These are phyloP conservation scores for Dictyophora rubrovolvata DNA, from an alignment of 768 basidiomycete species.

Conservation along the genomic window DNA sequence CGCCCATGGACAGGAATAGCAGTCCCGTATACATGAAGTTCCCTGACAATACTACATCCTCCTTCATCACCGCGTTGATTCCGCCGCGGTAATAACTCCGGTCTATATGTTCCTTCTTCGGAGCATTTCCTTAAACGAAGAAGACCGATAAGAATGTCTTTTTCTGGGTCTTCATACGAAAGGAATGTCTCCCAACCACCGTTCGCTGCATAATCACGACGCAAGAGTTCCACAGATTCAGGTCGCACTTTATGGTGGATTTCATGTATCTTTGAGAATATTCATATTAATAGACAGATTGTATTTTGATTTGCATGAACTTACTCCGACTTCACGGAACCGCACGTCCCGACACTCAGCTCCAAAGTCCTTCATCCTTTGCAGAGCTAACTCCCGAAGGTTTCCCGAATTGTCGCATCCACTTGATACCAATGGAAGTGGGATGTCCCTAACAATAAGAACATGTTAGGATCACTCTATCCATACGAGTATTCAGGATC, in stretches of 20 bases:
- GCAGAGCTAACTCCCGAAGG: constrained; percentile 87
- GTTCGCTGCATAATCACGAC: constrained; percentile 93
- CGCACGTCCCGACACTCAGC: constrained; percentile 95
- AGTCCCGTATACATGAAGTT: constrained; percentile 96
- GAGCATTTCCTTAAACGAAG: constrained; percentile 90
- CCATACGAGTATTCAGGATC: background rate
- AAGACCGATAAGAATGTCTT: constrained; percentile 90
- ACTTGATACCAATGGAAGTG: constrained; percentile 89
- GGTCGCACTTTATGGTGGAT: constrained; percentile 97
- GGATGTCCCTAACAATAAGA: constrained; percentile 68
- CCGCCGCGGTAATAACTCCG: constrained; percentile 58
- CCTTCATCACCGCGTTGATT: constrained; percentile 55
- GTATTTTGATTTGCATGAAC: constrained; percentile 17
- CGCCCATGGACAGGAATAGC: constrained; percentile 95
- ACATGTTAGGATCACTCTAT: background rate
- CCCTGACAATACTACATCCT: constrained; percentile 85
- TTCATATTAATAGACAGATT: constrained; percentile 1
- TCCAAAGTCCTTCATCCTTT: constrained; percentile 98
- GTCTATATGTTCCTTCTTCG: constrained; percentile 92
- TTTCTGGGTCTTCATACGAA: constrained; percentile 96
- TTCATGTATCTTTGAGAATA: constrained; percentile 71
- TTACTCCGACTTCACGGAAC: constrained; percentile 93
- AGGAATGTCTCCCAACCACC: constrained; percentile 99
- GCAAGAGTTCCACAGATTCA: constrained; percentile 87
- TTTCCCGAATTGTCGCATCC: constrained; percentile 98